Conservation (phyloP, 176 grass and related monocot species). For the Carex kokanica region DNA sequence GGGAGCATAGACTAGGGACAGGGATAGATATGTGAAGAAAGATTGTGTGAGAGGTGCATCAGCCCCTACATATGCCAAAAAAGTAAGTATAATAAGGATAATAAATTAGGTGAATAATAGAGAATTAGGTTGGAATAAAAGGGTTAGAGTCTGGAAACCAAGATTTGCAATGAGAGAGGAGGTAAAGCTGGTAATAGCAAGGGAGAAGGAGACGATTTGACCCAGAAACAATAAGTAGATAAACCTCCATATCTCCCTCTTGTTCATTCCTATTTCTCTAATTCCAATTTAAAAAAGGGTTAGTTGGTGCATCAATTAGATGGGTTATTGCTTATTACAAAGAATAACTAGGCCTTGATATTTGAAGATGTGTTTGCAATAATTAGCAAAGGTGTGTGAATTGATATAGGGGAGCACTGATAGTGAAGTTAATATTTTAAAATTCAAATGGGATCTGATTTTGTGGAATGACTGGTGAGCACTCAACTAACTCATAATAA, state of each 20-base stretch:
- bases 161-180: conserved; percentile 63
- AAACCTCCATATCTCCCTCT: conserved; percentile 42
- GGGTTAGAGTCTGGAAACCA: conserved; percentile 30
- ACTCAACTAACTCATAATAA: not conserved
- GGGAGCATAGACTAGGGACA: conserved; percentile 56
- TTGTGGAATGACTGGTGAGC: not conserved
- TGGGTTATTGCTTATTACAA: not conserved
- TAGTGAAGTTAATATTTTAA: not conserved
- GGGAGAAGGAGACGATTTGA: conserved; percentile 68
- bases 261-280: conserved; percentile 21
- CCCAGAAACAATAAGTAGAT: conserved; percentile 54
- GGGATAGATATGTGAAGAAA: conserved; percentile 63
- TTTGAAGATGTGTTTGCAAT: not conserved
- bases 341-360: not conserved
- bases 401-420: not conserved
- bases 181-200: conserved; percentile 59
- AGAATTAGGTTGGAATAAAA: not conserved
- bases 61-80: conserved; percentile 41
- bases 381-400: not conserved
- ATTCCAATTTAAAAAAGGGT: not conserved
- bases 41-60: conserved; percentile 74
- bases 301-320: not conserved
- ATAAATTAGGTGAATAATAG: not conserved
- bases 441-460: not conserved
- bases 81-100: not conserved